These are phyloP conservation scores for Drechslerella dactyloides DNA, from an alignment of 2,329 filamentous ascomycete genomes.

Conservation along the genomic window DNA sequence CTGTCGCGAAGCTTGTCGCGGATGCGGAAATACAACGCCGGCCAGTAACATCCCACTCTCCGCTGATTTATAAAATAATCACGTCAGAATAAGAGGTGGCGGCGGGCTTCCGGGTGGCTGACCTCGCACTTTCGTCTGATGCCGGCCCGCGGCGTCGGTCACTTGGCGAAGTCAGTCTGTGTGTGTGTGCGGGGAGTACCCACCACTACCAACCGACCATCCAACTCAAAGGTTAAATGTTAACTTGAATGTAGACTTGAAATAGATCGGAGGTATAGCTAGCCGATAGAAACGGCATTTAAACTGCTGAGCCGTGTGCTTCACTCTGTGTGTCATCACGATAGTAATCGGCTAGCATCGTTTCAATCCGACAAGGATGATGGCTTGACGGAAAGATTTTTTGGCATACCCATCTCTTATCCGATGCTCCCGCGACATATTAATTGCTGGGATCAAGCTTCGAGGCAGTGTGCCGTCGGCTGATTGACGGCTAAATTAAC, in stretches of 20 bases:
- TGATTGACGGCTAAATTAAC: too few species aligned
- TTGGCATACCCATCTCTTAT: neutral
- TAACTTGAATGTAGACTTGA: too few species aligned
- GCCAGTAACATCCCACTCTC: conserved; percentile 23
- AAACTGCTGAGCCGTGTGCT: too few species aligned
- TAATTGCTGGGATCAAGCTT: too few species aligned
- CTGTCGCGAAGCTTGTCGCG: conserved; percentile 44
- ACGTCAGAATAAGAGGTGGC: conserved; percentile 51
- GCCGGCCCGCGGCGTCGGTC: neutral
- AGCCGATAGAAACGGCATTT: neutral
- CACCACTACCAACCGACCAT: too few species aligned
- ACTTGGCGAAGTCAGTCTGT: too few species aligned
- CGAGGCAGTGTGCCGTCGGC: too few species aligned
- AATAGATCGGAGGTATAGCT: too few species aligned
- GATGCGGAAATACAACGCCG: conserved; percentile 30
- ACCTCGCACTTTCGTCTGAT: conserved; percentile 14
- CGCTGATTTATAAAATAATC: conserved; percentile 38
- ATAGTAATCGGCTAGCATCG: neutral
- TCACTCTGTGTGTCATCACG: too few species aligned
- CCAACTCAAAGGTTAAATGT: too few species aligned
- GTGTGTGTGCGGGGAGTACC: too few species aligned
- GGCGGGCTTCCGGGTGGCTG: conserved; percentile 40
- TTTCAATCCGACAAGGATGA: neutral
- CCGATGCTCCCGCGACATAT: too few species aligned
- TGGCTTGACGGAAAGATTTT: neutral